phyloP scores from a whole-genome alignment of 1,284 basidiomycete genomes.

The Marasmius sp. region DNA sequence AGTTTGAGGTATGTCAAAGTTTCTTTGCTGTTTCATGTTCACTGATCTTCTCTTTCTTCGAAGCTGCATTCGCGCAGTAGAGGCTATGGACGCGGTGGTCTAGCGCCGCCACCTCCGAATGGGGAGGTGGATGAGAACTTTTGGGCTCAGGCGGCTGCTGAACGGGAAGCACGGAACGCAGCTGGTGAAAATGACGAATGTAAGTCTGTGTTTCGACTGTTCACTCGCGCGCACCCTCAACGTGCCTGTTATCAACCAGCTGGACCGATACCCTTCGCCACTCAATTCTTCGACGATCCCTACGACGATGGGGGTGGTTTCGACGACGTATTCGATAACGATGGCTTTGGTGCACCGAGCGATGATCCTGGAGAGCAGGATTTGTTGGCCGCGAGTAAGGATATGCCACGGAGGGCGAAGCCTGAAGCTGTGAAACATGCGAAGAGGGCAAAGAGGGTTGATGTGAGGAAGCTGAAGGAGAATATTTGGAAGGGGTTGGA shows the following conservation, averaged over 20 bases:
- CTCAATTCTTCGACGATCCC: slow-evolving; percentile 97
- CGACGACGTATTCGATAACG: slow-evolving; percentile 71
- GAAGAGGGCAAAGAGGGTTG: slow-evolving; percentile 94
- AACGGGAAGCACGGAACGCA: slow-evolving; percentile 58
- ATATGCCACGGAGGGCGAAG: slow-evolving; percentile 75
- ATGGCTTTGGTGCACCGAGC: slow-evolving; percentile 48
- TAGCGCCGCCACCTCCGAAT: slow-evolving; percentile 59
- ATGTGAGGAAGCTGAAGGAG: slow-evolving; percentile 96
- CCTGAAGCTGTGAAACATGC: slow-evolving; percentile 95
- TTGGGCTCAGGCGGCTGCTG: slow-evolving; percentile 89
- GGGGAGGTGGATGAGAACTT: slow-evolving; percentile 92
- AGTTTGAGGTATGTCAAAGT: slow-evolving; percentile 73
- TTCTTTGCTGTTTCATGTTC: not conserved
- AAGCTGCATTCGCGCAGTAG: slow-evolving; percentile 87
- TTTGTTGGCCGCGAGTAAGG: slow-evolving; percentile 78
- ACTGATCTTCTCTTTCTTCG: too few relatives aligned
- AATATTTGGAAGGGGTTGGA: slow-evolving; percentile 95
- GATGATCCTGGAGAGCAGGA: slow-evolving; percentile 80
- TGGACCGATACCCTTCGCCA: slow-evolving; percentile 79
- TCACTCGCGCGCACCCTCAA: too few relatives aligned
- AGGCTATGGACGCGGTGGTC: slow-evolving; percentile 42
- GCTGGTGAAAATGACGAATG: slow-evolving; percentile 68
- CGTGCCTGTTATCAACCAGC: too few relatives aligned
- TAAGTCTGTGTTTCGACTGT: slow-evolving; percentile 32
- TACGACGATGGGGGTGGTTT: slow-evolving; percentile 80